Conservation (phyloP, 352 stramenopile genomes). For the Pilasporangium apinafurcum region DNA sequence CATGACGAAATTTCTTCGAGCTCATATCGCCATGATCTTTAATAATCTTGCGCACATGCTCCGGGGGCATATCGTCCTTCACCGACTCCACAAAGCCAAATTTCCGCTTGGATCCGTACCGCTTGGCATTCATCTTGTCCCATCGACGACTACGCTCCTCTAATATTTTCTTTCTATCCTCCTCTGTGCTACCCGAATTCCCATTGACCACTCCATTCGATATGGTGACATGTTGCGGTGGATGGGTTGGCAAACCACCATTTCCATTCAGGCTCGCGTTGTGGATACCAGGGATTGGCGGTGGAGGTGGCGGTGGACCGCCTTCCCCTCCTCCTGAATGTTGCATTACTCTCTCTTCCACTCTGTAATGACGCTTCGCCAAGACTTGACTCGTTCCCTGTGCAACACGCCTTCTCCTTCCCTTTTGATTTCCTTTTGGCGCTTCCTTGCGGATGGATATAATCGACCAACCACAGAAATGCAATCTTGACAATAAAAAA, state of each 20-base stretch:
- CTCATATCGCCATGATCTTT: conserved; percentile 99
- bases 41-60: conserved; percentile 99
- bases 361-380: too few relatives aligned
- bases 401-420: background rate
- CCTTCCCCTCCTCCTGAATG: conserved; percentile 2
- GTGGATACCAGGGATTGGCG: conserved; percentile 12
- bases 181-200: conserved; percentile 27
- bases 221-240: background rate
- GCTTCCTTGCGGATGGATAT: background rate
- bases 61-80: conserved; percentile 90
- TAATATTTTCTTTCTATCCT: conserved; percentile 53
- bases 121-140: conserved; percentile 90
- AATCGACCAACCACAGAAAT: too few relatives aligned
- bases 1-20: conserved; percentile 98
- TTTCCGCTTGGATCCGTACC: conserved; percentile 92
- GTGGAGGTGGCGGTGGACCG: conserved; percentile 13
- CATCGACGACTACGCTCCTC: conserved; percentile 80
- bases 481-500: too few relatives aligned
- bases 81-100: conserved; percentile 92
- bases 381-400: background rate
- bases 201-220: conserved; percentile 6
- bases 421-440: too few relatives aligned
- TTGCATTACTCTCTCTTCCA: conserved; percentile 1
- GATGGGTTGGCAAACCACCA: conserved; percentile 2
- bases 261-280: conserved; percentile 7